Evolutionary conservation across 768 basidiomycete species (phyloP).

Genomic region (Crassisporium funariophilum): DNA sequence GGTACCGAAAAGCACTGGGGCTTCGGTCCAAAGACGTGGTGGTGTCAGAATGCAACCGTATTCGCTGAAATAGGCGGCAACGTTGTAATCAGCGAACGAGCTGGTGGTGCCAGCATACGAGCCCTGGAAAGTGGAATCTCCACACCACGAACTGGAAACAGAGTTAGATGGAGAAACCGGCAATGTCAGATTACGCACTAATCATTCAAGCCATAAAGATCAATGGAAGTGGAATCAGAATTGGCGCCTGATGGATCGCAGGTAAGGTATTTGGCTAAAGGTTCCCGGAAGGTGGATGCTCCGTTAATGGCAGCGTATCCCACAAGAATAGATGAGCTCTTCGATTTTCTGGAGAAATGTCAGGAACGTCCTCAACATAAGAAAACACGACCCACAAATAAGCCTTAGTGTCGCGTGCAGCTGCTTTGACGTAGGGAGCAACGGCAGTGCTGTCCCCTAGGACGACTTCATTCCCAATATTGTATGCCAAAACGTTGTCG

Average conservation of each 20-base stretch:
- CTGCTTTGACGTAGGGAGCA: slow-evolving; percentile 85
- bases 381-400: slow-evolving; percentile 62
- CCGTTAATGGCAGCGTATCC: slow-evolving; percentile 90
- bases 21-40: slow-evolving; percentile 82
- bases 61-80: slow-evolving; percentile 90
- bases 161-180: too few species aligned
- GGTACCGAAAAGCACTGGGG: slow-evolving; percentile 66
- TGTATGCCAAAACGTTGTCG: slow-evolving; percentile 87
- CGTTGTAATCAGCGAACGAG: slow-evolving; percentile 65
- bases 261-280: slow-evolving; percentile 76
- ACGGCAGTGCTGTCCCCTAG: slow-evolving; percentile 57
- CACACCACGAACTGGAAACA: slow-evolving; percentile 75
- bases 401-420: slow-evolving; percentile 84
- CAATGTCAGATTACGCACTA: too few species aligned
- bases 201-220: slow-evolving; percentile 86
- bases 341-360: slow-evolving; percentile 52
- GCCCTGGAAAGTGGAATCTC: slow-evolving; percentile 55
- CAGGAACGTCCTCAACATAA: slow-evolving; percentile 9
- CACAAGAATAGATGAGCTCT: slow-evolving; percentile 67
- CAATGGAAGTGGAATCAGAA: slow-evolving; percentile 66
- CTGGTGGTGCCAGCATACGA: slow-evolving; percentile 58
- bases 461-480: slow-evolving; percentile 87
- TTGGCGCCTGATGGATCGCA: slow-evolving; percentile 63
- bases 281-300: slow-evolving; percentile 56
- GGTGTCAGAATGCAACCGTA: slow-evolving; percentile 69